Base-by-base conservation (phyloP, 2,329 filamentous ascomycete genomes). In the Ceratocystis cacaofunesta region DNA sequence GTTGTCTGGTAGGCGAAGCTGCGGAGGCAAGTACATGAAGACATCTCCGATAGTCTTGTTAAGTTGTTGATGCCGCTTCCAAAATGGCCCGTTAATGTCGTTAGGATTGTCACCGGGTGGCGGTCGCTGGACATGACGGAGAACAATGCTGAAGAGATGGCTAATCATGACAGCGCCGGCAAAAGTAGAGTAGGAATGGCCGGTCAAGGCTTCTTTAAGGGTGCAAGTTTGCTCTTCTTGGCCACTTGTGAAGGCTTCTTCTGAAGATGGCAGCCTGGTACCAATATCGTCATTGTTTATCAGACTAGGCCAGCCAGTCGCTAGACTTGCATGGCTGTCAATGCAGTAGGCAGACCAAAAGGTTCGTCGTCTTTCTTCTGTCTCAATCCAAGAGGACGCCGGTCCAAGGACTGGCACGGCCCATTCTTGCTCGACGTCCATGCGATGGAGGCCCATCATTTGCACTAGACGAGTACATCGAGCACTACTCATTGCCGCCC, bases 311-410 rank as follows among this genome's bases (percentile, higher is more conserved):
- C 92, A 96, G 1, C 92, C 92, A 3, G 91, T 95, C 12, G 90
- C 90, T 63, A 95, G 89, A 70, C 88, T 90, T 1, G 89, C 87
- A 75, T 95, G 95, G 30, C 89, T 83, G 73, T 96, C 92, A 52
- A 89, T 81, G 69, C 86, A 88, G 71, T 92, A 96, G 0, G 85
- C 82, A 69, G 86, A 83, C 92, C 92, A 96, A 70, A 96, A 95
- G 0, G 88, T 86, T 69, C 92, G 81, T 66, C 92, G 82, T 63
- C 92, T 81, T 74, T 97, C 92, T 67, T 82, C 79, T 22, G 78
- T 69, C 68, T 96, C 92, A 0, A 83, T 85, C 90, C 90, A 95
- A 71, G 90, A 89, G 70, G 82, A 83, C 0, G 90, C 80, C 1
- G 89, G 86, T 2, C 83, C 78, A 6, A 96, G 72, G 55, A 86